These are phyloP conservation scores for Dissophora globulifera DNA, from an alignment of 192 early-diverging fungal genomes.

Conservation along the genomic window DNA sequence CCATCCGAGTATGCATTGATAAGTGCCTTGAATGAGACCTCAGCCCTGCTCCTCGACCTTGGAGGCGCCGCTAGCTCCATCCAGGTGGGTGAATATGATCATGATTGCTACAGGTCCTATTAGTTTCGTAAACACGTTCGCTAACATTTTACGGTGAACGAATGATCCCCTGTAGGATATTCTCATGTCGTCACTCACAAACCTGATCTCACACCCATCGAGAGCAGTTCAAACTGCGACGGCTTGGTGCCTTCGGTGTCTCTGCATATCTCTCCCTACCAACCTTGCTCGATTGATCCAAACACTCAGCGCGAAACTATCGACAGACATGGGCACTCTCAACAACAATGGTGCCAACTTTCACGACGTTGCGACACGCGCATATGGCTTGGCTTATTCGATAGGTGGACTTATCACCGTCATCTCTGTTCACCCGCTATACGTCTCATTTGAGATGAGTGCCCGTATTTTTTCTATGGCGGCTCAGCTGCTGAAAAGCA, in stretches of 20 bases:
- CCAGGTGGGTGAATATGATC: conserved; percentile 50
- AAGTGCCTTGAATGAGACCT: conserved; percentile 78
- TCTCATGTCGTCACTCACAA: conserved; percentile 74
- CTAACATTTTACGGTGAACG: neutral
- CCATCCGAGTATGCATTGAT: conserved; percentile 71
- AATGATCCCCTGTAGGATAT: too few relatives aligned
- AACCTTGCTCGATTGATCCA: conserved; percentile 71
- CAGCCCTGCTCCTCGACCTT: conserved; percentile 77
- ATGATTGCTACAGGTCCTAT: neutral
- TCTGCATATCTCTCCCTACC: conserved; percentile 74
- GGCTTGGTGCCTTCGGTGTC: conserved; percentile 73
- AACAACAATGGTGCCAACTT: conserved; percentile 78
- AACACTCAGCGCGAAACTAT: conserved; percentile 39
- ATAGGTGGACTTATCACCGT: conserved; percentile 77
- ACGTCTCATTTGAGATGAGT: conserved; percentile 80
- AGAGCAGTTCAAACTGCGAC: conserved; percentile 79
- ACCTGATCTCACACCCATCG: conserved; percentile 73
- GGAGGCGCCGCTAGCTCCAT: conserved; percentile 75
- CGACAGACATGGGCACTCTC: conserved; percentile 70
- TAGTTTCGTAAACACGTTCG: neutral
- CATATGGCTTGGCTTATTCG: conserved; percentile 67
- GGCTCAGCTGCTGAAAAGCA: conserved; percentile 74
- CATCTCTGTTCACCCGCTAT: conserved; percentile 70
- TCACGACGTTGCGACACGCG: conserved; percentile 65
- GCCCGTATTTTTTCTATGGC: conserved; percentile 83